Evolutionary conservation across 305 asterid species (phyloP).

Genomic region (Solanum chacoense): DNA sequence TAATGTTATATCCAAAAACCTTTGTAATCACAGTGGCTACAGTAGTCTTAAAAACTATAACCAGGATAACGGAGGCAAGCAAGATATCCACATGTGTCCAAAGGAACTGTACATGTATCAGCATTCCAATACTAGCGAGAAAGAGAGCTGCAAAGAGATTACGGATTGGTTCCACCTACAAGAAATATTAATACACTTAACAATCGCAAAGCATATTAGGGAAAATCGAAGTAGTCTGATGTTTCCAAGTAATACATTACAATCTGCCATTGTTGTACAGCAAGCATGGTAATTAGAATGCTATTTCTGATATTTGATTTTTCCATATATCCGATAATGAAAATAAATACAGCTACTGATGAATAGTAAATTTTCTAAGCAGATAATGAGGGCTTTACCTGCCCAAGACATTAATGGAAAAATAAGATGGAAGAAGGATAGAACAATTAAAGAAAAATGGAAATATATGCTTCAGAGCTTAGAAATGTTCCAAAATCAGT

Average conservation of each 20-base stretch:
- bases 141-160: conserved; percentile 96
- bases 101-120: conserved; percentile 86
- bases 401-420: neutral
- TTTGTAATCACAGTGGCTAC: conserved; percentile 56
- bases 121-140: conserved; percentile 97
- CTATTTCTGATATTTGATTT: neutral
- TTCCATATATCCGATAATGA: neutral
- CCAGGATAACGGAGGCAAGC: conserved; percentile 86
- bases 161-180: conserved; percentile 97
- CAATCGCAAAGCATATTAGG: neutral
- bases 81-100: conserved; percentile 96
- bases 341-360: neutral
- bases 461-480: neutral
- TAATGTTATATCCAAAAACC: conserved; percentile 69
- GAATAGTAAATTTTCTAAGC: neutral
- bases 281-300: neutral
- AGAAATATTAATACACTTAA: neutral
- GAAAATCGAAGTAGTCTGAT: neutral
- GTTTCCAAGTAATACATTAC: neutral
- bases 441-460: neutral
- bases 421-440: neutral
- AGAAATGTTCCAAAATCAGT: neutral
- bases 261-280: neutral
- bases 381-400: neutral
- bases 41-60: conserved; percentile 74